These are phyloP conservation scores for Cryptosporidium sp. DNA, from an alignment of 169 alveolate genomes.

Conservation along the genomic window DNA sequence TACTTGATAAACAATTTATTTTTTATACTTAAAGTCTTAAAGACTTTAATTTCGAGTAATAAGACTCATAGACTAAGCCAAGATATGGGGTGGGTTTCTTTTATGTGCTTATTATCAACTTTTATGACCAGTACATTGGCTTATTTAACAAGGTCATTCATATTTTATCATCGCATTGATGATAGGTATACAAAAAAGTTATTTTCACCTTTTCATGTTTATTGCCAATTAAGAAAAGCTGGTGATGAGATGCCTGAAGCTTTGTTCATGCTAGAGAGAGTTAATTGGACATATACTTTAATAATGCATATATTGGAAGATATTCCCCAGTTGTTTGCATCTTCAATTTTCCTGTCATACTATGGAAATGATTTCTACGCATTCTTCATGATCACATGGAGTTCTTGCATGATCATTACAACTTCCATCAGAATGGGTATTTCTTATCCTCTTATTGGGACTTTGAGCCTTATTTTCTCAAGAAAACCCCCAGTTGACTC, in stretches of 20 bases:
- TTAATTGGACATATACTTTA: constrained; percentile 62
- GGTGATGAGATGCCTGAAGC: constrained; percentile 55
- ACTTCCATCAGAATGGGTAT: constrained; percentile 64
- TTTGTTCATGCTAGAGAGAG: constrained; percentile 54
- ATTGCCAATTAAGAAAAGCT: constrained; percentile 31
- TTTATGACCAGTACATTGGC: constrained; percentile 38
- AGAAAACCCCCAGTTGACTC: constrained; percentile 73
- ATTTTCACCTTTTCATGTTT: constrained; percentile 60
- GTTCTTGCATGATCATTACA: constrained; percentile 70
- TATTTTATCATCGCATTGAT: constrained; percentile 50
- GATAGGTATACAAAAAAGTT: constrained; percentile 7
- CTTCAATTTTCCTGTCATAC: constrained; percentile 50
- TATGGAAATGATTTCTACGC: constrained; percentile 71
- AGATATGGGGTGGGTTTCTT: constrained; percentile 73
- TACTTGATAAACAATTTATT: constrained; percentile 42
- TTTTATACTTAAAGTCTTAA: constrained; percentile 46
- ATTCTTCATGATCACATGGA: constrained; percentile 70
- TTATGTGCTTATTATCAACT: constrained; percentile 49
- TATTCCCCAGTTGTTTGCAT: constrained; percentile 65
- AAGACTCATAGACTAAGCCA: constrained; percentile 26
- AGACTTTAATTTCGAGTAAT: constrained; percentile 36
- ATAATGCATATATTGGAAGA: constrained; percentile 69
- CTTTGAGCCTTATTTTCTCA: constrained; percentile 53
- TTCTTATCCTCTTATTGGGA: constrained; percentile 49
- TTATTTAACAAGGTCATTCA: constrained; percentile 41